phyloP scores from a whole-genome alignment of 73 alveolate genomes.

The Blepharisma stoltei region DNA sequence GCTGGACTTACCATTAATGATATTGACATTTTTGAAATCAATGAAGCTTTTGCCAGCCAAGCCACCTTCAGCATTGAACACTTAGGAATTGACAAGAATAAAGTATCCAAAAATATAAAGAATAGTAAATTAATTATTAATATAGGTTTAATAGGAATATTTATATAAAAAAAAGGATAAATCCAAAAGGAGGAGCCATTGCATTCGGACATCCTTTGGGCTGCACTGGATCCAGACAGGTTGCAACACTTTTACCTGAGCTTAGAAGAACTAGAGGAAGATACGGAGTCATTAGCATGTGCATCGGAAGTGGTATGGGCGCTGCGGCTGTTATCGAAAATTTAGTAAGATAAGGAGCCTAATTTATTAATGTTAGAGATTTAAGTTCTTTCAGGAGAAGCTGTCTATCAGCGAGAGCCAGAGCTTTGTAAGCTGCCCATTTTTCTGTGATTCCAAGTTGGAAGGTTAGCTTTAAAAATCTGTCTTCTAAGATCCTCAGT shows the following conservation, averaged over 20 bases:
- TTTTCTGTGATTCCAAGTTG: conserved; percentile 6
- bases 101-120: no score
- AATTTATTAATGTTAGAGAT: conserved; percentile 2
- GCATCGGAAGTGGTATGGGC: conserved; percentile 99
- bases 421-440: conserved; percentile 23
- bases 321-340: conserved; percentile 99
- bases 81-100: conserved; percentile 89
- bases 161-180: no score
- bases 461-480: conserved; percentile 15
- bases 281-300: conserved; percentile 99
- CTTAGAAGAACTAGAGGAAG: conserved; percentile 93
- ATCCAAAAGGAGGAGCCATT: conserved; percentile 99
- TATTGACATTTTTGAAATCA: conserved; percentile 97
- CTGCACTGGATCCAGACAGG: conserved; percentile 98
- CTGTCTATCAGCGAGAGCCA: conserved; percentile 12
- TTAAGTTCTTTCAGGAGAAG: neutral
- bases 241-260: conserved; percentile 95
- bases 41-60: conserved; percentile 99
- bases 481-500: conserved; percentile 16
- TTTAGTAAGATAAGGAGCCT: conserved; percentile 46
- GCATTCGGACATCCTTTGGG: conserved; percentile 99
- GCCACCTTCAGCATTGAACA: conserved; percentile 88
- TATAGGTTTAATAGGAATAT: no score
- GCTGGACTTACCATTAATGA: conserved; percentile 90
- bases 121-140: no score